Base-by-base conservation (phyloP, 2,329 filamentous ascomycete genomes). In the Phialophora tarda region DNA sequence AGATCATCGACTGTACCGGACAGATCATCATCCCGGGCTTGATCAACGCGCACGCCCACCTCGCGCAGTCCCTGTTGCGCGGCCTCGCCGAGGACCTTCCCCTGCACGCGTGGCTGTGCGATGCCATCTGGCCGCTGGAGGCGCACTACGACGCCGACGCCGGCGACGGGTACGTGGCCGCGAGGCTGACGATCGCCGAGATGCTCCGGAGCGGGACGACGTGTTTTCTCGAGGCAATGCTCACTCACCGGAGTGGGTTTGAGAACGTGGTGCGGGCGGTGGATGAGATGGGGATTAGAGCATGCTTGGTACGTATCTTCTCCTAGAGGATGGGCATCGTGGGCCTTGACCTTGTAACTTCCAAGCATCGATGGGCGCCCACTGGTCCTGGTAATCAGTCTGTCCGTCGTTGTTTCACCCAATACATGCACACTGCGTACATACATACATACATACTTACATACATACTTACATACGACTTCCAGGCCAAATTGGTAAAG, bases 161-260 rank as follows among this genome's bases (percentile, higher is more conserved):
- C 12, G 72, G 77, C 3, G 77, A 78, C 68, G 77, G 77, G 4
- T 75, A 75, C 24, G 66, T 76, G 7, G 77, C 77, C 3, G 72
- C 74, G 0, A 66, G 73, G 51, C 48, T 78, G 48, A 79, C 76
- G 0, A 75, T 77, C 32, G 74, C 76, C 0, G 77, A 79, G 66
- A 78, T 79, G 77, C 66, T 79, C 21, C 77, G 75, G 61, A 77
- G 73, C 1, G 77, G 77, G 7, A 79, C 77, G 17, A 79, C 77
- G 0, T 78, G 76, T 62, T 78, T 78, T 44, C 67, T 78, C 7
- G 77, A 78, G 48, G 75, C 76, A 10, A 75, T 78, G 75, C 69
- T 78, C 51, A 77, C 73, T 32, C 64, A 73, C 58, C 60, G 71
- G 11, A 72, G 70, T 10, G 73, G 73, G 0, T 73, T 74, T 64